phyloP scores from a whole-genome alignment of 2,329 filamentous ascomycete genomes.

The Dactylellina parvicollis region DNA sequence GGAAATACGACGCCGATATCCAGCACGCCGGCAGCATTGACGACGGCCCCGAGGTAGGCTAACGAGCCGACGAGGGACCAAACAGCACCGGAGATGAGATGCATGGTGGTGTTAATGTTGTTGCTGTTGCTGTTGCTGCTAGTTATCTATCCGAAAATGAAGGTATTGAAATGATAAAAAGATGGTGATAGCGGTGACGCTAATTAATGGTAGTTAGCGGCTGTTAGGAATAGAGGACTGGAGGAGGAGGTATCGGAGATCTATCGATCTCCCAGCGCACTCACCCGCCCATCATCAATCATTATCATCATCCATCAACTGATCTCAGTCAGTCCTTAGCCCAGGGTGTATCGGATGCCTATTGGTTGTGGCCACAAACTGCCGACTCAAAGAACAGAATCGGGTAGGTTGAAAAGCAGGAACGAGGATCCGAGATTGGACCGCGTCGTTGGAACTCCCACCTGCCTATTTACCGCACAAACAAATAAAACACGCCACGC shows the following conservation, averaged over 20 bases:
- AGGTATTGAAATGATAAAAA: background rate
- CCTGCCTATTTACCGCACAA: background rate
- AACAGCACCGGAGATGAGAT: slow-evolving; percentile 3
- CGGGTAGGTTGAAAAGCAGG: background rate
- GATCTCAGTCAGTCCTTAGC: too few relatives aligned
- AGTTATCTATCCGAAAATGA: background rate
- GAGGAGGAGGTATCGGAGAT: background rate
- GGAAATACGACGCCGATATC: slow-evolving; percentile 59
- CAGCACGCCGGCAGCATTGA: slow-evolving; percentile 12
- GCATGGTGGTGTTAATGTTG: background rate
- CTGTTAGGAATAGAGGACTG: background rate
- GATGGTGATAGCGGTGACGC: background rate
- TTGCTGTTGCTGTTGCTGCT: background rate
- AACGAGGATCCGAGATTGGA: background rate
- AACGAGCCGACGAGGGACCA: slow-evolving; percentile 7
- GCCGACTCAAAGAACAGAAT: background rate
- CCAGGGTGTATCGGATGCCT: background rate
- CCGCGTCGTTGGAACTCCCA: background rate
- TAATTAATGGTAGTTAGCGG: background rate
- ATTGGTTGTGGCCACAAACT: background rate
- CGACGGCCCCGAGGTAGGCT: slow-evolving; percentile 3
- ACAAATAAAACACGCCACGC: background rate
- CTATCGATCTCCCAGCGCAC: background rate
- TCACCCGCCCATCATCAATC: too few relatives aligned
- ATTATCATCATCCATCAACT: too few relatives aligned